Percentiles rank a stretch among this genome's conserved stretches.
phyloP scores from a whole-genome alignment of 495 filamentous ascomycete species.

The Aspergillus cavernicola region DNA sequence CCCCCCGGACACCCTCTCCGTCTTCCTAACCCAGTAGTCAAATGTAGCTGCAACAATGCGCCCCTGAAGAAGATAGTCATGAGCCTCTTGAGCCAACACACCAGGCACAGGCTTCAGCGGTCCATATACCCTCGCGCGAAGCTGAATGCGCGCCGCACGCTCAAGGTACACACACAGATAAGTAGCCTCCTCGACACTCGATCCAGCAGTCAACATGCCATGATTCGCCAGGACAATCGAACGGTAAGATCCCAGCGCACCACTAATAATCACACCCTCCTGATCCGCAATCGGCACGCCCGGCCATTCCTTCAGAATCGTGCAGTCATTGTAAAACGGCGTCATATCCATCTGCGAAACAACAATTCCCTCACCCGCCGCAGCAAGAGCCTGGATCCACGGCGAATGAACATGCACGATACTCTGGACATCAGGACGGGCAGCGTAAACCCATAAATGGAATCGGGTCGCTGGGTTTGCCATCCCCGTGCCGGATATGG shows the following conservation, averaged over 20 bases:
- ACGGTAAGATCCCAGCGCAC: background rate
- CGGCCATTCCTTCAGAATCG: background rate
- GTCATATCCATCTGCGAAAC: background rate
- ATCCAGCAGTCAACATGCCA: background rate
- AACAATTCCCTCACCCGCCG: background rate
- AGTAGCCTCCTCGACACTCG: background rate
- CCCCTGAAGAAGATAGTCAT: background rate
- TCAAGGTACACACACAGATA: background rate
- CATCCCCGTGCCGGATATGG: background rate
- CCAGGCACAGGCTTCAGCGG: background rate
- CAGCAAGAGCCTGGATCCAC: background rate
- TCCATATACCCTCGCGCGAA: background rate
- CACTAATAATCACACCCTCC: background rate
- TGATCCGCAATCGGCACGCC: background rate
- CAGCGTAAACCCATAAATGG: background rate
- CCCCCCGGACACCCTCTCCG: background rate
- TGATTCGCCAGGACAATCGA: background rate
- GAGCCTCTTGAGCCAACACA: background rate
- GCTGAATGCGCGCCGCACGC: background rate
- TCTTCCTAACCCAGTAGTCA: background rate
- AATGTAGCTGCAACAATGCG: background rate
- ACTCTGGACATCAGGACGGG: background rate
- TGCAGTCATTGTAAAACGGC: background rate
- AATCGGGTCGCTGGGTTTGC: background rate
- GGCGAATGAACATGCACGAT: background rate